Percentiles rank a stretch among this genome's conserved stretches.
phyloP scores from a whole-genome alignment of 169 alveolate species.

The Theileria sp. region DNA sequence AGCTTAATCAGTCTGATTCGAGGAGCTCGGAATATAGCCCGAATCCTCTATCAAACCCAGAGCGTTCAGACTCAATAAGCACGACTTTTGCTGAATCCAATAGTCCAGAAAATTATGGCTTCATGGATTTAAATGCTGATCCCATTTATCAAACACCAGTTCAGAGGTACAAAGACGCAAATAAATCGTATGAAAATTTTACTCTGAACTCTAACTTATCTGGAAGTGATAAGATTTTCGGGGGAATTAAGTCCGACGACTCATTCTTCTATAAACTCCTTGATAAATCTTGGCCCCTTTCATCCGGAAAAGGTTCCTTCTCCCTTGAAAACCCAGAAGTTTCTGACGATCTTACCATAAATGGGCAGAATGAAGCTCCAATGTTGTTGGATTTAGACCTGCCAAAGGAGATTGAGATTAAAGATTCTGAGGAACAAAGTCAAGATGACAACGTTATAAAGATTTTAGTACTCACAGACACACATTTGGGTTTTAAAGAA shows the following conservation, averaged over 20 bases:
- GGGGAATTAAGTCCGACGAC: background rate
- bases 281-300: background rate
- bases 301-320: background rate
- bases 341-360: background rate
- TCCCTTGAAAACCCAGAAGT: background rate
- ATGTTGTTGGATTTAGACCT: background rate
- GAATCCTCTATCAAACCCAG: background rate
- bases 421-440: background rate
- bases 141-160: background rate
- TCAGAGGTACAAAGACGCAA: background rate
- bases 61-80: background rate
- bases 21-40: background rate
- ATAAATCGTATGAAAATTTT: too few species aligned
- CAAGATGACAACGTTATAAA: slow-evolving; percentile 72
- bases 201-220: background rate
- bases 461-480: slow-evolving; percentile 90
- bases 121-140: background rate
- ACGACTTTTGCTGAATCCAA: background rate
- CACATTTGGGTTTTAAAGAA: slow-evolving; percentile 93
- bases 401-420: background rate
- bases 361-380: slow-evolving; percentile 1
- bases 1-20: background rate
- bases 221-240: background rate
- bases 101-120: background rate
- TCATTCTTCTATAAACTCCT: background rate